Conservation (phyloP, 1,139 yeast genomes). For the Hansenula lynferdii region DNA sequence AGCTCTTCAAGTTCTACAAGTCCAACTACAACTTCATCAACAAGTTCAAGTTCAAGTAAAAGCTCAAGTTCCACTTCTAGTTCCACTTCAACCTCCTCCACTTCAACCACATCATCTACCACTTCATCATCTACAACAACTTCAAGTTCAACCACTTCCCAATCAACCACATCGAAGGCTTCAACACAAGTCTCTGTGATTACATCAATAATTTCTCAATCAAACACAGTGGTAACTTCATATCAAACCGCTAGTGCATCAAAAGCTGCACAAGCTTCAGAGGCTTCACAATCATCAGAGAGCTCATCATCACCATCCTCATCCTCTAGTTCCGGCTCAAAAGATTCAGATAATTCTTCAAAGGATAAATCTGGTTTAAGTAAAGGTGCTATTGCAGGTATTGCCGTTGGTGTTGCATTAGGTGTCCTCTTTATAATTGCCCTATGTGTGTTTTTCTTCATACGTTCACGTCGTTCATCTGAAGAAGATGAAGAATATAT, state of each 20-base stretch:
- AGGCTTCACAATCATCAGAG: conserved; percentile 3
- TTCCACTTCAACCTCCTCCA: too few species aligned
- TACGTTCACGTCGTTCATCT: conserved; percentile 34
- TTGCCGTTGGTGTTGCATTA: conserved; percentile 57
- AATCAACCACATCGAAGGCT: neutral
- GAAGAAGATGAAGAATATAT: conserved; percentile 24
- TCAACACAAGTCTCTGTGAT: conserved; percentile 9
- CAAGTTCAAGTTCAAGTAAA: too few species aligned
- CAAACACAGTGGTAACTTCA: conserved; percentile 9
- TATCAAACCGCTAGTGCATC: conserved; percentile 15
- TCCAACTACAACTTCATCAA: conserved; percentile 7
- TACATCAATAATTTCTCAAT: conserved; percentile 21
- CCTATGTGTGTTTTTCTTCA: conserved; percentile 34
- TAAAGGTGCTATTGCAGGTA: conserved; percentile 72
- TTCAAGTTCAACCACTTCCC: conserved; percentile 9
- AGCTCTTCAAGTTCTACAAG: neutral
- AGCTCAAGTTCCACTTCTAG: conserved; percentile 2
- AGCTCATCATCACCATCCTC: conserved; percentile 12
- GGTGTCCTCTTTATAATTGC: conserved; percentile 40
- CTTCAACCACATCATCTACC: conserved; percentile 3
- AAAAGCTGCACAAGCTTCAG: neutral
- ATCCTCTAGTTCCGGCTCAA: conserved; percentile 1
- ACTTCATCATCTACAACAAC: conserved; percentile 5
- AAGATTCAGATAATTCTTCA: conserved; percentile 5
- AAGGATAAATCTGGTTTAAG: conserved; percentile 28